These are phyloP conservation scores for Syzygium syzygioides DNA, from an alignment of 441 rosid genomes.

Conservation along the genomic window DNA sequence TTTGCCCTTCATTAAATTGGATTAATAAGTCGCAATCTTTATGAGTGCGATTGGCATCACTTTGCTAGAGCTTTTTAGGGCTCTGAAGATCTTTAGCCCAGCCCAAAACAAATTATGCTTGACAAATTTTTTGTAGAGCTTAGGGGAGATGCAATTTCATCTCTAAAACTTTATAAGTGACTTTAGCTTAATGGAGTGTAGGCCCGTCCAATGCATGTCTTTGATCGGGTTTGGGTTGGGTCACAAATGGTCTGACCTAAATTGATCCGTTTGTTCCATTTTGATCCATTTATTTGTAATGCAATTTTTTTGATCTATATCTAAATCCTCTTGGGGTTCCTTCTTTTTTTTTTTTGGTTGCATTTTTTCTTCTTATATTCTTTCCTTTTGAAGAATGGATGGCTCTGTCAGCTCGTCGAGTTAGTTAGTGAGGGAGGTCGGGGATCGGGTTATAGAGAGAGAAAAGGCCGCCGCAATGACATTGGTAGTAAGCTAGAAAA, in stretches of 20 bases:
- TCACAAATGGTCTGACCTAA: background rate
- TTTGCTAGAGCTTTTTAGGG: background rate
- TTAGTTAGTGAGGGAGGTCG: background rate
- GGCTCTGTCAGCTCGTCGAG: background rate
- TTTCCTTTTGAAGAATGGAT: background rate
- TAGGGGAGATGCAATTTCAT: background rate
- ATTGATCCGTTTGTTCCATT: background rate
- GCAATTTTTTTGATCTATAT: background rate
- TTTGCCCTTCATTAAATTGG: too few relatives aligned
- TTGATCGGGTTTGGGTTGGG: background rate
- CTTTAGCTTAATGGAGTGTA: background rate
- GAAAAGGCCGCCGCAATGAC: slow-evolving; percentile 2
- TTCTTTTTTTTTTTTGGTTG: background rate
- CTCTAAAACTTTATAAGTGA: background rate
- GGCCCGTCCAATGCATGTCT: background rate
- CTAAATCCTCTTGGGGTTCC: rapidly evolving
- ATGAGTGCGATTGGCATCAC: background rate
- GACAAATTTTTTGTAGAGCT: background rate
- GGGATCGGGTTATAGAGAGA: background rate
- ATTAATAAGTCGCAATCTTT: background rate
- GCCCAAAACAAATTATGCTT: background rate
- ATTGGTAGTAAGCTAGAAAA: background rate
- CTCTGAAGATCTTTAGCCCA: background rate
- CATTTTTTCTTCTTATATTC: background rate
- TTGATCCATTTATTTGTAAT: background rate